Evolutionary conservation across 805 yeast genomes (phyloP), one percentile per base, ranked within the genome.

Genomic region (Saturnispora quitensis): DNA sequence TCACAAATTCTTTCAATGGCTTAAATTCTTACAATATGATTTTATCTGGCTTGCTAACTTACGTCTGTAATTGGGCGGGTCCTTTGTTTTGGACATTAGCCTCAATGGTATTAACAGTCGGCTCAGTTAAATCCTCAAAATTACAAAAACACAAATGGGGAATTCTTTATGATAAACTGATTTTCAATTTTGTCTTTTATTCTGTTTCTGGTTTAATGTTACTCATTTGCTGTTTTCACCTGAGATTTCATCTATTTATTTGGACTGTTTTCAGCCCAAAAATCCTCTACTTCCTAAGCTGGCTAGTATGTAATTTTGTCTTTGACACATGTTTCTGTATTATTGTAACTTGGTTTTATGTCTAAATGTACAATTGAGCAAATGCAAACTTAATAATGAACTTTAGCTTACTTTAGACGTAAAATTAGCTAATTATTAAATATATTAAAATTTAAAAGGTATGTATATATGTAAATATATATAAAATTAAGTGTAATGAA

Each of bases 261-360:
- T 93, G 99, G 99, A 90, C 98, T 2, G 99, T 93, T 7, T 93
- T 93, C 69, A 86, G 96, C 48, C 99, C 99, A 1, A 91, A 90
- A 61, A 65, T 93, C 4, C 74, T 95, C 35, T 93, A 84, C 64
- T 82, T 84, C 57, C 79, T 81, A 2, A 81, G 82, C 3, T 93
- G 98, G 98, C 70, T 76, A 33, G 51, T 78, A 44, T 70, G 81
- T 73, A 67, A 66, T 59, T 43, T 70, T 50, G 50, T 82, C 50
- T 58, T 73, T 18, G 77, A 73, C 35, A 65, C 69, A 53, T 28
- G 63, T 6, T 33, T 68, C 25, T 56, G 65, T 40, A 48, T 48
- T 24, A 9, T 61, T 13, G 49, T 64, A 20, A 53, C 60, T 24
- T 53, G 57, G 8, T 45, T 62, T 31, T 62, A 57, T 50, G 45